Percentiles rank a stretch among this genome's conserved stretches.
These are phyloP conservation scores for Phanerodontia chrysosporium DNA, from an alignment of 768 basidiomycete genomes.

Conservation along the genomic window DNA sequence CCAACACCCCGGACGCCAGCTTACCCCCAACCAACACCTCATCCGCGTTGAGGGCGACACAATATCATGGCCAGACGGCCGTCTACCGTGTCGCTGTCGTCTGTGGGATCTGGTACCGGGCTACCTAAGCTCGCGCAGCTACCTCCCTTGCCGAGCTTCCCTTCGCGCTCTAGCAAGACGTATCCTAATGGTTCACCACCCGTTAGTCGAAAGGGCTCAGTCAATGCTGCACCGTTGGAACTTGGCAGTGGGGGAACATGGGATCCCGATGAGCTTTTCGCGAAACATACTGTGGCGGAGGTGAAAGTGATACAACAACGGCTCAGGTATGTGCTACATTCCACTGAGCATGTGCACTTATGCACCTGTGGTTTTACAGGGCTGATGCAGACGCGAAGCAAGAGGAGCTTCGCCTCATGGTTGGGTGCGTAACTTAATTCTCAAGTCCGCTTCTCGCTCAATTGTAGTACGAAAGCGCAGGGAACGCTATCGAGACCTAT, in stretches of 20 bases:
- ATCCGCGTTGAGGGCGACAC: neutral
- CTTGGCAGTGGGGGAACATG: constrained; percentile 34
- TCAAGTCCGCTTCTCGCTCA: constrained; percentile 17
- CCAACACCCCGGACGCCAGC: neutral
- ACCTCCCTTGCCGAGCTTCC: neutral
- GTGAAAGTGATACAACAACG: constrained; percentile 65
- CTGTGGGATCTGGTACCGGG: constrained; percentile 18
- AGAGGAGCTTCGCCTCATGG: constrained; percentile 85
- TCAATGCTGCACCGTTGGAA: constrained; percentile 6
- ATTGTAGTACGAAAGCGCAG: constrained; percentile 57
- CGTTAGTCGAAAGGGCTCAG: constrained; percentile 15
- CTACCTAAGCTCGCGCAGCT: constrained; percentile 9
- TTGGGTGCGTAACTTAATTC: constrained; percentile 63
- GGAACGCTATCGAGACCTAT: constrained; percentile 84
- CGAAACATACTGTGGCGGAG: constrained; percentile 65
- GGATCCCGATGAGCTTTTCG: constrained; percentile 73
- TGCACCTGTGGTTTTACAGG: constrained; percentile 31
- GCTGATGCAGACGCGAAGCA: constrained; percentile 83
- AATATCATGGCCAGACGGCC: constrained; percentile 36
- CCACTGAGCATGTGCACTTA: neutral
- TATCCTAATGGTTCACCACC: constrained; percentile 7
- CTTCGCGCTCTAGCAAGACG: neutral
- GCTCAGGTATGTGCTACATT: constrained; percentile 48
- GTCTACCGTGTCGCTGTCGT: constrained; percentile 30
- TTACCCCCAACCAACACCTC: neutral